phyloP scores from a whole-genome alignment of 1,284 basidiomycete species.

The Athelia psychrophila region DNA sequence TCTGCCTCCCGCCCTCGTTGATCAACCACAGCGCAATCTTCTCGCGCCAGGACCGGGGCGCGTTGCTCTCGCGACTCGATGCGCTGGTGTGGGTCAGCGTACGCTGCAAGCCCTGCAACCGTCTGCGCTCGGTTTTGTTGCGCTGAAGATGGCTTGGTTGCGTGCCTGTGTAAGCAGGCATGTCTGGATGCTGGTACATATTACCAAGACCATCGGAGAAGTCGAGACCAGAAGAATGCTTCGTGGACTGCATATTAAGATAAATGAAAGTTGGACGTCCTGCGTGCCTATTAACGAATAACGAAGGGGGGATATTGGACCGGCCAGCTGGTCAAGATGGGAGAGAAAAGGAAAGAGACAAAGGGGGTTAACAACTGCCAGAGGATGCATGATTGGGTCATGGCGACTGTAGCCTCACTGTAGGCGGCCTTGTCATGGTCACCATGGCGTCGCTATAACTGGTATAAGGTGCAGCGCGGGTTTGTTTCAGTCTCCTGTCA shows the following conservation, averaged over 20 bases:
- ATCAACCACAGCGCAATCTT: constrained; percentile 81
- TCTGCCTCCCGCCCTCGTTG: constrained; percentile 76
- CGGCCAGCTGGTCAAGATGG: constrained; percentile 45
- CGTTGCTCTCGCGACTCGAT: constrained; percentile 26
- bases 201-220: constrained; percentile 63
- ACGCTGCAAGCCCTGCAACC: constrained; percentile 78
- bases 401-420: too few species aligned
- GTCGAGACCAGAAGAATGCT: constrained; percentile 65
- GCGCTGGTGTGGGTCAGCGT: constrained; percentile 36
- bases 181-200: constrained; percentile 53
- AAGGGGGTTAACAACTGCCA: constrained; percentile 14
- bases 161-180: constrained; percentile 29
- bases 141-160: constrained; percentile 55
- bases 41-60: constrained; percentile 36
- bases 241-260: constrained; percentile 30
- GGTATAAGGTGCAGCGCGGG: too few species aligned
- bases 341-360: constrained; percentile 29
- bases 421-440: too few species aligned
- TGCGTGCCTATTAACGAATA: constrained; percentile 21
- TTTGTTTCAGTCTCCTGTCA: too few species aligned
- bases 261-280: constrained; percentile 28
- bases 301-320: constrained; percentile 34
- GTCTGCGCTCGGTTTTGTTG: constrained; percentile 75
- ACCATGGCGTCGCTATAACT: too few species aligned
- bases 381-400: not conserved